Conservation (phyloP, 1,284 basidiomycete genomes). For the Cryptococcus wingfieldii region DNA sequence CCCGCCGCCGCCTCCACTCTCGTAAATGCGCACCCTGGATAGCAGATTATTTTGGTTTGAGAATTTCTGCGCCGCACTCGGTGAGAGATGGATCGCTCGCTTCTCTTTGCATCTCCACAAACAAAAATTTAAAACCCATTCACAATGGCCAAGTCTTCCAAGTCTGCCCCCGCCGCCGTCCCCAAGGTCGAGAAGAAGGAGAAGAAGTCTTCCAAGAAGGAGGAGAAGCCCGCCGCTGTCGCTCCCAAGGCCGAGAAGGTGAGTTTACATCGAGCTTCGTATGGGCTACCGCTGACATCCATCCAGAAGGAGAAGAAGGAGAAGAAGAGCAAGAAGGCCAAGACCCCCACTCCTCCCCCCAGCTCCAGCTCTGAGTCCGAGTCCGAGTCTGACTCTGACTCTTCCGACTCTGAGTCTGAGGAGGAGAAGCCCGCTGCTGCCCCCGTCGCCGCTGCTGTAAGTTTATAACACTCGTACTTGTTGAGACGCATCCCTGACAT, state of each 20-base stretch:
- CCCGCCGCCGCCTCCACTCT: neutral
- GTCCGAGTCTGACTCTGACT: conserved; percentile 18
- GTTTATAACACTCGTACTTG: neutral
- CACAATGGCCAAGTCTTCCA: conserved; percentile 50
- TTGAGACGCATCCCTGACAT: neutral
- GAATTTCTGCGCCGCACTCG: neutral
- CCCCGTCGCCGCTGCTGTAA: conserved; percentile 25
- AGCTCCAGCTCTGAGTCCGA: conserved; percentile 23
- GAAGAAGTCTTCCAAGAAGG: conserved; percentile 42
- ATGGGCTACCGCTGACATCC: neutral
- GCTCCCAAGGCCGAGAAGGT: conserved; percentile 23
- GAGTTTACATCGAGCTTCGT: conserved; percentile 1
- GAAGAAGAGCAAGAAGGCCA: conserved; percentile 49
- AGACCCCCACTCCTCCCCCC: conserved; percentile 46
- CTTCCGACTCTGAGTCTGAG: conserved; percentile 32
- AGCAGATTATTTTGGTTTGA: neutral
- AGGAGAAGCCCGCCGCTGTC: conserved; percentile 11
- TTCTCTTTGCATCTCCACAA: conserved; percentile 4
- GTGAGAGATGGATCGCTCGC: neutral
- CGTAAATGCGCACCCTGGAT: neutral
- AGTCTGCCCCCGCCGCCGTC: conserved; percentile 42
- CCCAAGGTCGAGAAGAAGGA: conserved; percentile 46
- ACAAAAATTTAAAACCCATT: conserved; percentile 9
- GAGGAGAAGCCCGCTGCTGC: conserved; percentile 45
- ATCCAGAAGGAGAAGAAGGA: conserved; percentile 31